These are phyloP conservation scores for Aspergillus terreus DNA, from an alignment of 2,329 filamentous ascomycete species.

Conservation along the genomic window DNA sequence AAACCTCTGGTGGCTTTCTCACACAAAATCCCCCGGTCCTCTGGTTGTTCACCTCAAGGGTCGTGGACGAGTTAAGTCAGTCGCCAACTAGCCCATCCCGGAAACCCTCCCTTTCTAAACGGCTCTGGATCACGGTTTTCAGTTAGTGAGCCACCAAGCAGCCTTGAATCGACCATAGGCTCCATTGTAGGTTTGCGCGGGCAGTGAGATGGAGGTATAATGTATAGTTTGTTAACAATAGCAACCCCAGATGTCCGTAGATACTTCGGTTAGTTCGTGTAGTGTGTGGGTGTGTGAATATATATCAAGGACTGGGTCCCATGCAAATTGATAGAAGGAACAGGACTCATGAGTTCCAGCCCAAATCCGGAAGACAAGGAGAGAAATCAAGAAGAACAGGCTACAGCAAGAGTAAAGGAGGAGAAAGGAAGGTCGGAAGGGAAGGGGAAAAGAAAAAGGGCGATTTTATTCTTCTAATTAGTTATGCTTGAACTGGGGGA, in stretches of 20 bases:
- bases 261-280: too few relatives aligned
- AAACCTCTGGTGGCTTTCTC: too few relatives aligned
- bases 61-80: not conserved
- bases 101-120: not conserved
- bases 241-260: too few relatives aligned
- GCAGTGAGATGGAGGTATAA: too few relatives aligned
- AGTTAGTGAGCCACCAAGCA: too few relatives aligned
- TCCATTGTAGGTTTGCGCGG: too few relatives aligned
- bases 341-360: not conserved
- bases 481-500: constrained; percentile 1
- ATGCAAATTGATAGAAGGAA: not conserved
- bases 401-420: not conserved
- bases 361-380: not conserved
- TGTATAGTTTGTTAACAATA: too few relatives aligned
- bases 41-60: too few relatives aligned
- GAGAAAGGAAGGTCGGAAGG: constrained; percentile 1
- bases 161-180: not conserved
- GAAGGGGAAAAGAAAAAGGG: constrained; percentile 7
- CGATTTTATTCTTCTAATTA: constrained; percentile 13
- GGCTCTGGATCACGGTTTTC: too few relatives aligned
- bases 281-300: too few relatives aligned
- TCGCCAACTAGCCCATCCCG: not conserved
- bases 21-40: too few relatives aligned
- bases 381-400: not conserved
- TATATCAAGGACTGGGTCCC: not conserved